Base-by-base conservation (phyloP, 345 rosid genomes). In the Eucalyptus melliodora region DNA sequence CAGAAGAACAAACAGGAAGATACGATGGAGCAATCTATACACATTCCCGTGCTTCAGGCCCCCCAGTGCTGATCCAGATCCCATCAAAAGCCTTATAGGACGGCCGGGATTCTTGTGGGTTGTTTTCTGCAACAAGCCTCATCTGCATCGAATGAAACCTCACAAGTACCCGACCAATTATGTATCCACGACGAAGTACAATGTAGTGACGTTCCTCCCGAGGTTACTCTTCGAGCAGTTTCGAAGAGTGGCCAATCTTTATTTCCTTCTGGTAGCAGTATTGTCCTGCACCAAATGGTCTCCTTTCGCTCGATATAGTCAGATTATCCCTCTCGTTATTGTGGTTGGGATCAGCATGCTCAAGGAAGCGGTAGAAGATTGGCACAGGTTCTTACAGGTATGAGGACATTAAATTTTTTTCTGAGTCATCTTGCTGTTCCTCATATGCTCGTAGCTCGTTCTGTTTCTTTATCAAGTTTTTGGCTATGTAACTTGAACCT, bases 141-240 rank as follows among this genome's bases (percentile, higher is more conserved):
- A 91, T 15, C 24, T 86, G 42, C 97, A 95, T 87, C 89, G 88
- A 87, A 87, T 19, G 59, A 94, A 92, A 42, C 96, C 94, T 81
- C 87, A 89, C 89, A 93, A 91, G 59, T 94, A 96, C 85, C 88
- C 90, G 0, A 89, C 90, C 34, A 96, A 96, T 90, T 94, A 94
- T 9, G 92, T 94, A 72, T 94, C 97, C 45, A 96, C 97, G 45
- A 96, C 97, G 19, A 93, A 94, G 90, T 96, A 96, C 88, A 95
- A 92, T 86, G 31, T 93, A 60, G 83, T 91, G 11, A 93, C 96
- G 19, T 96, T 96, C 94, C 93, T 96, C 27, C 97, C 97, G 19
- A 96, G 89, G 82, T 93, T 95, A 82, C 92, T 96, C 69, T 96
- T 96, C 62, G 97, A 96, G 93, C 98, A 96, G 92, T 96, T 96